Conservation (phyloP, 2,329 filamentous ascomycete species). For the Nigrospora oryzae region DNA sequence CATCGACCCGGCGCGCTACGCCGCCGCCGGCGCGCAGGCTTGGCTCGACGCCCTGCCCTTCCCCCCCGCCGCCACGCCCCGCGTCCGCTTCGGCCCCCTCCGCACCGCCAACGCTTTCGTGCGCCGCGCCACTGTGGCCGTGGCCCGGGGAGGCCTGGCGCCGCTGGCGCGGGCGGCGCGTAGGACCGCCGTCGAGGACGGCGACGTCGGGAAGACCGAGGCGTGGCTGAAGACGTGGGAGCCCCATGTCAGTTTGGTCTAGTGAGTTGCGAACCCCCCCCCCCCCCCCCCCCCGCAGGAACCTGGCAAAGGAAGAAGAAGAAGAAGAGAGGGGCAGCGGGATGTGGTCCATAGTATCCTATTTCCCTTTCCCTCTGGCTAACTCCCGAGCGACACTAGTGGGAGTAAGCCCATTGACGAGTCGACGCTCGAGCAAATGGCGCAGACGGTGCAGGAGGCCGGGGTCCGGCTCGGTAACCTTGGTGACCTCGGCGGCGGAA, state of each 20-base stretch:
- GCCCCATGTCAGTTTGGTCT: slow-evolving; percentile 23
- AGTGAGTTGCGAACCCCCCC: slow-evolving; percentile 13
- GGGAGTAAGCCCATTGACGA: slow-evolving; percentile 15
- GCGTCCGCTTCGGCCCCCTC: slow-evolving; percentile 12
- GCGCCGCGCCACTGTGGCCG: slow-evolving; percentile 18
- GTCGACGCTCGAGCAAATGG: slow-evolving; percentile 10
- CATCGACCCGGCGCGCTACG: slow-evolving; percentile 13
- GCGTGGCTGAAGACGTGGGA: slow-evolving; percentile 17
- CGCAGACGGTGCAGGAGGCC: slow-evolving; percentile 11
- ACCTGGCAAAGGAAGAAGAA: background rate
- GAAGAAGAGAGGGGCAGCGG: too few species aligned
- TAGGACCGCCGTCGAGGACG: slow-evolving; percentile 14
- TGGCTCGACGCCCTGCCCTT: slow-evolving; percentile 18
- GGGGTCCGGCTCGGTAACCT: slow-evolving; percentile 10
- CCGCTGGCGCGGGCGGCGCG: slow-evolving; percentile 15
- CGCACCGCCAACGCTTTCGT: slow-evolving; percentile 17
- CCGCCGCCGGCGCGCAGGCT: slow-evolving; percentile 12
- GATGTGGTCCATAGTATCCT: background rate
- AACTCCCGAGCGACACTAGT: slow-evolving; percentile 7
- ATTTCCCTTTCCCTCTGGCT: background rate
- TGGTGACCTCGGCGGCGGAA: background rate
- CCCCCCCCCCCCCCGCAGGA: too few species aligned
- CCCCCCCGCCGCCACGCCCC: slow-evolving; percentile 3
- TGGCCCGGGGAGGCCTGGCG: slow-evolving; percentile 11
- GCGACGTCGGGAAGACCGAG: slow-evolving; percentile 13